Conservation (phyloP, 768 basidiomycete species). For the Kwoniella sp. region DNA sequence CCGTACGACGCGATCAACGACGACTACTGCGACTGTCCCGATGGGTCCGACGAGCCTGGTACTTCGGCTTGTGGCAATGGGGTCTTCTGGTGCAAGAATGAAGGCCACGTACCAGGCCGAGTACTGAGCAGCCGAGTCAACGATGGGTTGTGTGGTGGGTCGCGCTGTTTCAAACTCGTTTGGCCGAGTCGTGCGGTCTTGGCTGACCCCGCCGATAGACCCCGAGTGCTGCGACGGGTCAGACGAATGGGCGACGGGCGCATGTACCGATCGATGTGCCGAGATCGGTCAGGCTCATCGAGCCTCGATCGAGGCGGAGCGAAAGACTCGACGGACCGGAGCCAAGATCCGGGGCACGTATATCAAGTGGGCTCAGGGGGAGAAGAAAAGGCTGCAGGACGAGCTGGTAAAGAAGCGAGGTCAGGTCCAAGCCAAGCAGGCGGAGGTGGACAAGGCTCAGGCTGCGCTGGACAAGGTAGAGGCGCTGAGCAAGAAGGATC, state of each 20-base stretch:
- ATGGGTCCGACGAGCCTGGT: constrained; percentile 97
- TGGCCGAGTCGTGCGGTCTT: not conserved
- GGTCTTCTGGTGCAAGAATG: constrained; percentile 78
- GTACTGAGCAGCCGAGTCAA: constrained; percentile 79
- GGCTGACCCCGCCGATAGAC: constrained; percentile 56
- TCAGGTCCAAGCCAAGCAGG: constrained; percentile 63
- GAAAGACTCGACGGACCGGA: constrained; percentile 76
- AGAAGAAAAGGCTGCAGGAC: constrained; percentile 75
- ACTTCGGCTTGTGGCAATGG: constrained; percentile 73
- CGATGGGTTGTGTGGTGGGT: constrained; percentile 88
- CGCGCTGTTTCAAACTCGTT: too few relatives aligned
- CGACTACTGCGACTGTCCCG: constrained; percentile 88
- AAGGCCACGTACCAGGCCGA: constrained; percentile 75
- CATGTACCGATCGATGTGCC: constrained; percentile 72
- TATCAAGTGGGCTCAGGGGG: constrained; percentile 78
- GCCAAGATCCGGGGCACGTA: constrained; percentile 86
- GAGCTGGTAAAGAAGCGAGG: constrained; percentile 57
- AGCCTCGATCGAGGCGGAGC: constrained; percentile 65
- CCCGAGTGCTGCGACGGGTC: constrained; percentile 92
- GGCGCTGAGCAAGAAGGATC: constrained; percentile 67
- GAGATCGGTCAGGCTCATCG: constrained; percentile 68
- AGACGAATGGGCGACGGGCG: constrained; percentile 70
- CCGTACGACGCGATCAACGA: constrained; percentile 80
- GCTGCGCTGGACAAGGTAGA: constrained; percentile 75
- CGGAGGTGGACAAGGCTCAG: constrained; percentile 68